A percentile compares a stretch with the other conserved stretches of the same genome.
phyloP scores from a whole-genome alignment of 1,284 basidiomycete species.

The Prillingera fragicola region DNA sequence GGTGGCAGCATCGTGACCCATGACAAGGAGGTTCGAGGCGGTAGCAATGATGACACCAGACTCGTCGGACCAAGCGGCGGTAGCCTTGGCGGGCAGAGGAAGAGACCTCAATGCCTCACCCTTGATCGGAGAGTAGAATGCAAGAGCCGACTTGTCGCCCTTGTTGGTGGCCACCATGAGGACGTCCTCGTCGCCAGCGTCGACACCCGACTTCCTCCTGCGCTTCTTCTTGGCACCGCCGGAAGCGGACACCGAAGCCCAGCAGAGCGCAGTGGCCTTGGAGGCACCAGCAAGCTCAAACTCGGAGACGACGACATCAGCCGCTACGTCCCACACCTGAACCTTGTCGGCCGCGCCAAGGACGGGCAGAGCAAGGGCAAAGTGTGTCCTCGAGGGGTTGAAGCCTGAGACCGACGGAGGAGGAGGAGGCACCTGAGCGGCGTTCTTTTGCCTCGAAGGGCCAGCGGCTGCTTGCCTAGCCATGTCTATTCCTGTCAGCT shows the following conservation, averaged over 20 bases:
- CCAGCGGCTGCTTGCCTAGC: slow-evolving; percentile 40
- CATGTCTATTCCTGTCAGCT: slow-evolving; percentile 24
- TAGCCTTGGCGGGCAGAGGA: slow-evolving; percentile 26
- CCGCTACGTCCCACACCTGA: slow-evolving; percentile 44
- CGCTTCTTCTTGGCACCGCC: slow-evolving; percentile 30
- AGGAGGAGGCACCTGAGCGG: slow-evolving; percentile 38
- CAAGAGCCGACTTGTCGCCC: slow-evolving; percentile 19
- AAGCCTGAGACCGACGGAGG: slow-evolving; percentile 41
- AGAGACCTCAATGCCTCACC: slow-evolving; percentile 31
- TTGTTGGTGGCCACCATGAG: slow-evolving; percentile 37
- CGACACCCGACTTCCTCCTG: slow-evolving; percentile 21
- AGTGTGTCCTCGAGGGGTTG: slow-evolving; percentile 41
- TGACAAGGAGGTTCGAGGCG: slow-evolving; percentile 27
- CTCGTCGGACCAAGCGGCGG: slow-evolving; percentile 35
- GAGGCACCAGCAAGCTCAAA: slow-evolving; percentile 44
- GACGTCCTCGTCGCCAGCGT: slow-evolving; percentile 30
- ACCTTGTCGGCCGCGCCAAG: slow-evolving; percentile 46
- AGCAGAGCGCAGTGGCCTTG: slow-evolving; percentile 38
- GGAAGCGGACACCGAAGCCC: slow-evolving; percentile 25
- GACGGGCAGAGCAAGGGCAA: slow-evolving; percentile 41
- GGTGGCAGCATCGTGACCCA: slow-evolving; percentile 31
- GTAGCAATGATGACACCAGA: slow-evolving; percentile 32
- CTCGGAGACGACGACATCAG: slow-evolving; percentile 41
- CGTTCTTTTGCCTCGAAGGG: slow-evolving; percentile 37
- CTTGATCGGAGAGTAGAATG: slow-evolving; percentile 29